phyloP scores from a whole-genome alignment of 768 basidiomycete genomes.

The Hortiboletus campestris region DNA sequence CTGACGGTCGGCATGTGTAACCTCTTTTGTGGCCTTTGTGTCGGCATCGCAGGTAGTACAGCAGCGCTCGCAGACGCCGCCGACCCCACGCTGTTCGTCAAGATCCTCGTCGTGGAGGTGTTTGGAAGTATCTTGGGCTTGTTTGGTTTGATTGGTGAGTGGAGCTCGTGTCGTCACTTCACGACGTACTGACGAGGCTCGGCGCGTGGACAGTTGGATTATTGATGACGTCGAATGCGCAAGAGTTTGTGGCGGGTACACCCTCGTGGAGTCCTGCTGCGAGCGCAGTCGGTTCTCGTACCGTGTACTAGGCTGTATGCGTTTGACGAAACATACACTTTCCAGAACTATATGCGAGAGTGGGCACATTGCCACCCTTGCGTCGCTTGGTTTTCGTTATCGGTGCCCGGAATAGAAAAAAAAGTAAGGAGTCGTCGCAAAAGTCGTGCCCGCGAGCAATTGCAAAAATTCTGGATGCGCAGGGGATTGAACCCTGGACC shows the following conservation, averaged over 20 bases:
- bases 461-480: slow-evolving; percentile 35
- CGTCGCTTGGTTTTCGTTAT: no score
- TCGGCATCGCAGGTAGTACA: slow-evolving; percentile 93
- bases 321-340: background rate
- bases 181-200: background rate
- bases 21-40: slow-evolving; percentile 89
- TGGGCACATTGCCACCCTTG: no score
- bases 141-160: slow-evolving; percentile 89
- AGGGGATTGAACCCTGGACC: slow-evolving; percentile 45
- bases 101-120: slow-evolving; percentile 94
- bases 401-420: no score
- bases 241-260: slow-evolving; percentile 47
- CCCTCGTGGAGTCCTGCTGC: slow-evolving; percentile 32
- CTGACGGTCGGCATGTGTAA: slow-evolving; percentile 93
- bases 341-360: background rate
- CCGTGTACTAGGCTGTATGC: slow-evolving; percentile 27
- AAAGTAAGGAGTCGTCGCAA: no score
- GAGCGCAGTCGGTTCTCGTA: slow-evolving; percentile 32
- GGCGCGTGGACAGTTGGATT: slow-evolving; percentile 58
- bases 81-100: slow-evolving; percentile 92
- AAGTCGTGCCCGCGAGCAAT: background rate
- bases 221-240: slow-evolving; percentile 72
- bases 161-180: background rate
- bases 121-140: slow-evolving; percentile 89
- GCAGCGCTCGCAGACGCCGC: slow-evolving; percentile 95